Evolutionary conservation across 164 flowering plant genomes (phyloP), one percentile per base, ranked within the genome.

Genomic region (Magnolia changhungtana): DNA sequence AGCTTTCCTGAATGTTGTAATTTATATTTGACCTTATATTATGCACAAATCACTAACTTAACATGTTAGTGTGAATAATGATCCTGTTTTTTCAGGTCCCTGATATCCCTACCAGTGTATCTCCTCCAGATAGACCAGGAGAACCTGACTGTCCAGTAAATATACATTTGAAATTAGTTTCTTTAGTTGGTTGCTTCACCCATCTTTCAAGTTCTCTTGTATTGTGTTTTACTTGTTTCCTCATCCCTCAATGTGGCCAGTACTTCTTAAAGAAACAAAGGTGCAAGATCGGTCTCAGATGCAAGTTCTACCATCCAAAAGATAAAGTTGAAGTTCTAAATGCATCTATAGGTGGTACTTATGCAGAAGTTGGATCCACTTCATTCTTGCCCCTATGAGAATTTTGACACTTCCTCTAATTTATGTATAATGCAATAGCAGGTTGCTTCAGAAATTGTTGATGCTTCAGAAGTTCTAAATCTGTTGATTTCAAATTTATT

Each of bases 231-330:
- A 24, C 27, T 24, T 24, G 27, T 24, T 24, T 24, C 27, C 27
- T 24, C 27, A 24, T 24, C 27, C 27, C 27, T 24, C 1, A 24
- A 24, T 24, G 1, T 24, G 27, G 27, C 27, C 27, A 24, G 27
- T 24, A 24, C 27, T 24, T 24, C 27, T 24, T 24, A 1, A 24
- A 24, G 27, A 24, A 1, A 24, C 27, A 24, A 24, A 89, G 79
- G 80, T 96, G 98, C 93, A 96, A 88, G 81, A 94, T 88, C 82
- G 99, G 98, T 63, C 73, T 72, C 51, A 90, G 80, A 72, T 96
- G 98, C 94, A 96, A 87, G 82, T 96, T 96, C 80, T 94, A 96
- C 84, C 99, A 96, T 84, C 99, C 98, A 29, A 87, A 85, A 82
- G 92, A 89, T 51, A 83, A 75, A 51, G 14, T 24, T 24, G 27